These are phyloP conservation scores for Erythrobasidium hasegawianum DNA, from an alignment of 1,284 basidiomycete species.

Conservation along the genomic window DNA sequence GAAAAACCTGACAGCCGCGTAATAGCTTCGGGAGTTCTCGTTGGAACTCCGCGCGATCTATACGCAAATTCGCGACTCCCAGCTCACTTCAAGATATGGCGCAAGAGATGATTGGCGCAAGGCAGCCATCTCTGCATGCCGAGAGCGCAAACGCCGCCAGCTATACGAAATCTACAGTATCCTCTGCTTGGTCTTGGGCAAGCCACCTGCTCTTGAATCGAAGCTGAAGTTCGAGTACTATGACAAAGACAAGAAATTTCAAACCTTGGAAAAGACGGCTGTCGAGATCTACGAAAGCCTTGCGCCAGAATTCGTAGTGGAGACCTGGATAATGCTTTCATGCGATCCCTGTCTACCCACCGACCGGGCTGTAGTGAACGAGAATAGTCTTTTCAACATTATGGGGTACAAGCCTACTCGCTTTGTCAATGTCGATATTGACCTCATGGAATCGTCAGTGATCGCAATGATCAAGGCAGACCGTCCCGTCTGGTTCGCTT, in stretches of 20 bases:
- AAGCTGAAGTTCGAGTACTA: constrained; percentile 76
- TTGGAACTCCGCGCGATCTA: constrained; percentile 44
- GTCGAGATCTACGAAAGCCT: constrained; percentile 58
- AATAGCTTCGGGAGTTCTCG: constrained; percentile 47
- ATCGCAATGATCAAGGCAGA: constrained; percentile 76
- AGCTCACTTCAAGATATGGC: constrained; percentile 37
- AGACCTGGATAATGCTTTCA: constrained; percentile 80
- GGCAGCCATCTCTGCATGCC: too few species aligned
- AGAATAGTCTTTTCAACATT: constrained; percentile 80
- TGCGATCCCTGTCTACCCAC: constrained; percentile 83
- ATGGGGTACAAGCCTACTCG: constrained; percentile 67
- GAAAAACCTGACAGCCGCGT: too few species aligned
- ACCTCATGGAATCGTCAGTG: constrained; percentile 46
- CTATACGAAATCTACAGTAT: constrained; percentile 82
- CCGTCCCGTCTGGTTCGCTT: constrained; percentile 83
- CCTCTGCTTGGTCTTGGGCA: constrained; percentile 77
- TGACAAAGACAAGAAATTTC: constrained; percentile 71
- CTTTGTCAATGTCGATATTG: constrained; percentile 63
- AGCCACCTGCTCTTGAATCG: constrained; percentile 63
- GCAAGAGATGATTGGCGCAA: constrained; percentile 47
- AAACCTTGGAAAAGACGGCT: constrained; percentile 71
- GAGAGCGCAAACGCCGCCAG: constrained; percentile 66
- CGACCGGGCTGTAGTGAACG: background rate
- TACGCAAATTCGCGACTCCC: constrained; percentile 25
- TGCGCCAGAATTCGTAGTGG: constrained; percentile 54